These are phyloP conservation scores for Nannochloris sp. DNA, from an alignment of 139 green algal genomes.

Conservation along the genomic window DNA sequence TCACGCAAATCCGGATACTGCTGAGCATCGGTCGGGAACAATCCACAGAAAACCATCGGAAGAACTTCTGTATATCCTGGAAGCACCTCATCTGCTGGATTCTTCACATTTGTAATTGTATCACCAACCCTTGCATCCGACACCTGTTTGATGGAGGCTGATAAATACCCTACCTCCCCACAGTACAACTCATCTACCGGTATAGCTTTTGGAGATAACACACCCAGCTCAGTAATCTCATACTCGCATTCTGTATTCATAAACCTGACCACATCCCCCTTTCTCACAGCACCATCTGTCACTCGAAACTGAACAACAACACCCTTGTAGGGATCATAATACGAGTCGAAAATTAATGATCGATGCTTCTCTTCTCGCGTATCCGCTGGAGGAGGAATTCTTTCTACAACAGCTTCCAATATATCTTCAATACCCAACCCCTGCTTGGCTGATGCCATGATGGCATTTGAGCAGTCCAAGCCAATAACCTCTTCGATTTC, in stretches of 20 bases:
- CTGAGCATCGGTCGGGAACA: slow-evolving; percentile 86
- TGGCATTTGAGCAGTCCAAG: slow-evolving; percentile 74
- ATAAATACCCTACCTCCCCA: slow-evolving; percentile 90
- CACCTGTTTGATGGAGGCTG: slow-evolving; percentile 81
- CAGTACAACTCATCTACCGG: slow-evolving; percentile 74
- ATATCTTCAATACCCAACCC: slow-evolving; percentile 84
- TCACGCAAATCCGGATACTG: slow-evolving; percentile 78
- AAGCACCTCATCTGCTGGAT: slow-evolving; percentile 35
- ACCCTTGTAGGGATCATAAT: slow-evolving; percentile 91
- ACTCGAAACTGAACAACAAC: slow-evolving; percentile 81
- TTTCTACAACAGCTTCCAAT: slow-evolving; percentile 78
- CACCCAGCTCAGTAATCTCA: slow-evolving; percentile 81
- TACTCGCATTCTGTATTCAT: slow-evolving; percentile 91
- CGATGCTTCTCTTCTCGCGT: slow-evolving; percentile 54
- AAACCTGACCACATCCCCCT: slow-evolving; percentile 73
- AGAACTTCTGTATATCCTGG: slow-evolving; percentile 73
- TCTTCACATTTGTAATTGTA: slow-evolving; percentile 77
- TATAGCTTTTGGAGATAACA: slow-evolving; percentile 72
- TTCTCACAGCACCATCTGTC: slow-evolving; percentile 64
- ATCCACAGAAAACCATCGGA: slow-evolving; percentile 96
- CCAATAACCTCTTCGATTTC: slow-evolving; percentile 97
- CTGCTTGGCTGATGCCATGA: slow-evolving; percentile 63
- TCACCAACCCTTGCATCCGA: slow-evolving; percentile 91
- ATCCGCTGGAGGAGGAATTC: slow-evolving; percentile 69
- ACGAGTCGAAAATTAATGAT: slow-evolving; percentile 95